These are phyloP conservation scores for Leccinellum luteum DNA, from an alignment of 768 basidiomycete genomes.

Conservation along the genomic window DNA sequence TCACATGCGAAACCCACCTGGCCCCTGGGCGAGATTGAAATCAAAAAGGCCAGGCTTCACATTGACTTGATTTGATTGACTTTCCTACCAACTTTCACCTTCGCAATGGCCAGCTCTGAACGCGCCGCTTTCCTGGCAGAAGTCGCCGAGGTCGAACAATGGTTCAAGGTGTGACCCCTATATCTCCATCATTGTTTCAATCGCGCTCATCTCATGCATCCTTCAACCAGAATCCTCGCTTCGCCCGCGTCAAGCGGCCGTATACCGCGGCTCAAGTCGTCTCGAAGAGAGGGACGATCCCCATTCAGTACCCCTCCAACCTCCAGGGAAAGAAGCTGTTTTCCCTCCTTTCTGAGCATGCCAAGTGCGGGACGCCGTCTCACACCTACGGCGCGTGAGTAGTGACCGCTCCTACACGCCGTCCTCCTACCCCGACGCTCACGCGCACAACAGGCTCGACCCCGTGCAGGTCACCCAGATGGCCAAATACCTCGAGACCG, in stretches of 20 bases:
- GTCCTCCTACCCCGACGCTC: neutral
- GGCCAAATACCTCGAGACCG: slow-evolving; percentile 97
- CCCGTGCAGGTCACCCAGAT: slow-evolving; percentile 98
- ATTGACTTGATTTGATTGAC: neutral
- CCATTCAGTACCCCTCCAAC: slow-evolving; percentile 84
- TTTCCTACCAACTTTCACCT: neutral
- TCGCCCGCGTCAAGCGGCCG: slow-evolving; percentile 81
- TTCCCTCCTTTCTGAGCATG: slow-evolving; percentile 70
- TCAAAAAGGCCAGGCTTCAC: neutral
- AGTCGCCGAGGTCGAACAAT: slow-evolving; percentile 81
- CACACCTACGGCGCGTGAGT: slow-evolving; percentile 99
- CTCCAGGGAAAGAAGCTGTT: slow-evolving; percentile 86
- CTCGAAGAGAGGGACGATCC: slow-evolving; percentile 85
- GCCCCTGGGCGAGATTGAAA: slow-evolving; percentile 21
- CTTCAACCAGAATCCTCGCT: slow-evolving; percentile 72
- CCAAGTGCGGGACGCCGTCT: slow-evolving; percentile 72
- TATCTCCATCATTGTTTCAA: neutral
- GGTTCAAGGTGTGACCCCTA: slow-evolving; percentile 77
- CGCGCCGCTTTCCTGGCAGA: slow-evolving; percentile 72
- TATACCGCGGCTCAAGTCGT: slow-evolving; percentile 95
- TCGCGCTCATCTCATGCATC: neutral
- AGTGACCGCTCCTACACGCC: neutral
- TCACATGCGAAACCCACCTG: slow-evolving; percentile 16
- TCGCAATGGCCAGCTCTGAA: slow-evolving; percentile 57
- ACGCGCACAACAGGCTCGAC: slow-evolving; percentile 68